These are phyloP conservation scores for Cladosporium halotolerans DNA, from an alignment of 2,329 filamentous ascomycete genomes.

Conservation along the genomic window DNA sequence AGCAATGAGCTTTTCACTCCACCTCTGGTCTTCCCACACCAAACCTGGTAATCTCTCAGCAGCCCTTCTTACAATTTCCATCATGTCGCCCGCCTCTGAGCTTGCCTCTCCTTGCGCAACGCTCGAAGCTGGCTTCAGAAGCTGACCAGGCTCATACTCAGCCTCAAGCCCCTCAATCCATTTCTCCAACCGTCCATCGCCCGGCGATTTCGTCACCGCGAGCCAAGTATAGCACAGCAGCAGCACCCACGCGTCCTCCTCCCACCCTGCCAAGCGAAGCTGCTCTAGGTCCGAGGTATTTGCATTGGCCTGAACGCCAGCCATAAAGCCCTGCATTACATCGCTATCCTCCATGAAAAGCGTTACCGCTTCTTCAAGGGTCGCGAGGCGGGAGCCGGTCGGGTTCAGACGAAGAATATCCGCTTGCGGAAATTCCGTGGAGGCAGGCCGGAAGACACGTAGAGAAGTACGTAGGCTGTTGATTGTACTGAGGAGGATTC, in stretches of 20 bases:
- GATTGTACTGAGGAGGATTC: constrained; percentile 26
- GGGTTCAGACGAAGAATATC: constrained; percentile 7
- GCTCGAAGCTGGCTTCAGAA: constrained; percentile 3
- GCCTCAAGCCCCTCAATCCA: constrained; percentile 4
- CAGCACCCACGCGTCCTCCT: constrained; percentile 32
- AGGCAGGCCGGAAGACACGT: constrained; percentile 13
- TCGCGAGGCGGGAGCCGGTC: constrained; percentile 5
- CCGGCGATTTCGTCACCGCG: constrained; percentile 52
- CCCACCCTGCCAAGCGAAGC: constrained; percentile 29
- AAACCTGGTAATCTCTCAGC: constrained; percentile 15
- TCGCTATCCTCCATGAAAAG: background rate
- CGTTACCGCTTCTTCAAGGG: constrained; percentile 6
- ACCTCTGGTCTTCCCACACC: constrained; percentile 23
- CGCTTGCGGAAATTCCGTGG: background rate
- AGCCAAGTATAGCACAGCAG: constrained; percentile 24
- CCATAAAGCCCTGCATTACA: constrained; percentile 22
- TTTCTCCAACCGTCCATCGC: constrained; percentile 2
- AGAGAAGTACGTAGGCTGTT: constrained; percentile 24
- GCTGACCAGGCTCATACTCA: constrained; percentile 2
- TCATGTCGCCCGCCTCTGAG: constrained; percentile 20
- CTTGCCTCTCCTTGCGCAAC: constrained; percentile 13
- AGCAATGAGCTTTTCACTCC: constrained; percentile 25
- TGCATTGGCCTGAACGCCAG: constrained; percentile 27
- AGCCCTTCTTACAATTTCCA: constrained; percentile 20
- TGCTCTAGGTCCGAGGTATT: constrained; percentile 26